phyloP scores from a whole-genome alignment of 208 protist species.

The Leishmania mexicana region DNA sequence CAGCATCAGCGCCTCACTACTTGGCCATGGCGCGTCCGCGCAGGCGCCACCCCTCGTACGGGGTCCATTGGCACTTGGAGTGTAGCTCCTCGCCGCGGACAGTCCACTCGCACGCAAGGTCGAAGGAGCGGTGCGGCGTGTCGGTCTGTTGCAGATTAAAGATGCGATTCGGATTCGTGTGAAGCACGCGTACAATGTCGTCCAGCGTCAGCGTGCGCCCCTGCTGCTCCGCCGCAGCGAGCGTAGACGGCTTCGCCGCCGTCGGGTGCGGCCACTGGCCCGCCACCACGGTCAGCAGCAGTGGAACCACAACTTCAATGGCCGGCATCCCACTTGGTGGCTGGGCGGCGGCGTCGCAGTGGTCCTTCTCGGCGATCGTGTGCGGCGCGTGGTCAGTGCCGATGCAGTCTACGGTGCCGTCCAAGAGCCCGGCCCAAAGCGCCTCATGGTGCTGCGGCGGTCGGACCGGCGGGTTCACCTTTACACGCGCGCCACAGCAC shows the following conservation, averaged over 20 bases:
- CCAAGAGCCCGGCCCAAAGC: constrained; percentile 89
- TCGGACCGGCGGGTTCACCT: constrained; percentile 90
- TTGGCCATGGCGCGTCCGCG: constrained; percentile 46
- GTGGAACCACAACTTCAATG: constrained; percentile 91
- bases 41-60: constrained; percentile 79
- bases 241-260: constrained; percentile 47
- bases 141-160: constrained; percentile 50
- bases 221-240: constrained; percentile 25
- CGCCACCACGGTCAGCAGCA: constrained; percentile 86
- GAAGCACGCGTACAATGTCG: constrained; percentile 70
- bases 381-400: constrained; percentile 96
- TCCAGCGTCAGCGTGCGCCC: constrained; percentile 37
- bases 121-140: constrained; percentile 42
- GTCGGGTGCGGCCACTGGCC: constrained; percentile 78
- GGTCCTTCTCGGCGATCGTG: constrained; percentile 86
- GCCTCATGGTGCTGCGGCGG: constrained; percentile 73
- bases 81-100: constrained; percentile 67
- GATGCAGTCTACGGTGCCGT: constrained; percentile 93
- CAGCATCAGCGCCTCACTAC: not conserved
- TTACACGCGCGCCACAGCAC: constrained; percentile 72
- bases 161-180: constrained; percentile 81
- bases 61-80: constrained; percentile 88
- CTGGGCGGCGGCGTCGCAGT: constrained; percentile 19
- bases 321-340: constrained; percentile 93
- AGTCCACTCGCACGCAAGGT: constrained; percentile 50